Evolutionary conservation across 176 grass and related monocot species (phyloP).

Genomic region (Echinochloa phyllopogon): DNA sequence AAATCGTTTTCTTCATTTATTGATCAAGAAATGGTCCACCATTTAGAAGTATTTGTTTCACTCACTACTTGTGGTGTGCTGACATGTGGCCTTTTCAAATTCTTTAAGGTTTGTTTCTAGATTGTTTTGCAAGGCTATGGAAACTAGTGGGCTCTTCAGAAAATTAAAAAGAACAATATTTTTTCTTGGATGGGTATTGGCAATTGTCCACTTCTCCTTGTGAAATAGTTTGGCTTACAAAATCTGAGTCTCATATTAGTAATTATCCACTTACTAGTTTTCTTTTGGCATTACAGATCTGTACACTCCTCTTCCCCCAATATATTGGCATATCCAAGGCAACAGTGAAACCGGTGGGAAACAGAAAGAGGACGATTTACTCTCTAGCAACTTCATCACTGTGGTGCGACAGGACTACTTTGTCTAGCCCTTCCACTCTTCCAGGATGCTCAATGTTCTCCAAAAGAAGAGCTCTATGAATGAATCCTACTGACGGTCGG

Average conservation of each 20-base stretch:
- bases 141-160: background rate
- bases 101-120: slow-evolving; percentile 4
- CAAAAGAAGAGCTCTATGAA: background rate
- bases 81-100: background rate
- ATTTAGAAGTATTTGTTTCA: slow-evolving; percentile 15
- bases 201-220: background rate
- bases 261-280: slow-evolving; percentile 1
- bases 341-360: slow-evolving; percentile 55
- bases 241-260: background rate
- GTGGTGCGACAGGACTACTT: slow-evolving; percentile 78
- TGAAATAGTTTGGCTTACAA: background rate
- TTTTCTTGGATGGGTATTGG: background rate
- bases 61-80: background rate
- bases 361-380: slow-evolving; percentile 63
- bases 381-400: slow-evolving; percentile 60
- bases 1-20: slow-evolving; percentile 27
- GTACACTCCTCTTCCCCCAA: slow-evolving; percentile 73
- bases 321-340: slow-evolving; percentile 84
- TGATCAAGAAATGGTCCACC: background rate
- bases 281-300: slow-evolving; percentile 52
- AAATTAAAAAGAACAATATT: background rate
- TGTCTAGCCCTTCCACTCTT: slow-evolving; percentile 44
- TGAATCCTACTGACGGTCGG: background rate
- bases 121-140: background rate
- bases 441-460: background rate